Evolutionary conservation across 441 rosid genomes (phyloP).

Genomic region (Croton laevigatus): DNA sequence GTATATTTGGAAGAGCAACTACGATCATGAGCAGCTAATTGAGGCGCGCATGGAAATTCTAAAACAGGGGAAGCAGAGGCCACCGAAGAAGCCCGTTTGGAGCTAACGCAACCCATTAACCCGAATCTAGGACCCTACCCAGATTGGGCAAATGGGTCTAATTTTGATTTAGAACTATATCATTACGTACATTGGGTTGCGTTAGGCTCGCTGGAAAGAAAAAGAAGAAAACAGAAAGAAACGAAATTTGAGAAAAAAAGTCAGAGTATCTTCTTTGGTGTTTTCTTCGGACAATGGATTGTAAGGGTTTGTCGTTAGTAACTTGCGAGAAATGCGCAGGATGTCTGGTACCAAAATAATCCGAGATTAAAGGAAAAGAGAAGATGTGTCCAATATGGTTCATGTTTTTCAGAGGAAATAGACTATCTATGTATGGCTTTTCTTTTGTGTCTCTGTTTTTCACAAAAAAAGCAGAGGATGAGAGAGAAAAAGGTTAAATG

Average conservation of each 20-base stretch:
- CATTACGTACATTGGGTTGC: conserved; percentile 23
- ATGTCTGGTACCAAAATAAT: conserved; percentile 22
- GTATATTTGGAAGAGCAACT: conserved; percentile 30
- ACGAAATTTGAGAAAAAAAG: conserved; percentile 8
- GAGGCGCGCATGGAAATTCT: conserved; percentile 18
- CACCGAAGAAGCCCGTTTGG: conserved; percentile 42
- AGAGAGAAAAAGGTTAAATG: conserved; percentile 30
- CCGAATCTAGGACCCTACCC: conserved; percentile 44
- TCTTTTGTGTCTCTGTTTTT: conserved; percentile 12
- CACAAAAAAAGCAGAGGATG: conserved; percentile 18
- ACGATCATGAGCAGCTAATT: conserved; percentile 18
- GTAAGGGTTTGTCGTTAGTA: conserved; percentile 18
- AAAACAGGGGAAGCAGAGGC: conserved; percentile 42
- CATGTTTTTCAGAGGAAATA: conserved; percentile 10
- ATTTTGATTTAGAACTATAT: conserved; percentile 28
- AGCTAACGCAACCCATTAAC: conserved; percentile 77
- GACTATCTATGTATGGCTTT: conserved; percentile 10
- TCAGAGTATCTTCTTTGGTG: not conserved
- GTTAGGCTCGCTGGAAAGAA: conserved; percentile 9
- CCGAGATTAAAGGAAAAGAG: conserved; percentile 36
- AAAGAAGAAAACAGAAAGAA: conserved; percentile 28
- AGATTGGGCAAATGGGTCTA: conserved; percentile 46
- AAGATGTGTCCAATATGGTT: conserved; percentile 45
- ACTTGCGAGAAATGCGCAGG: conserved; percentile 42
- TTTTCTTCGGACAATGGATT: not conserved